Evolutionary conservation across 2,329 filamentous ascomycete genomes (phyloP).

Genomic region (Tolypocladium paradoxum): DNA sequence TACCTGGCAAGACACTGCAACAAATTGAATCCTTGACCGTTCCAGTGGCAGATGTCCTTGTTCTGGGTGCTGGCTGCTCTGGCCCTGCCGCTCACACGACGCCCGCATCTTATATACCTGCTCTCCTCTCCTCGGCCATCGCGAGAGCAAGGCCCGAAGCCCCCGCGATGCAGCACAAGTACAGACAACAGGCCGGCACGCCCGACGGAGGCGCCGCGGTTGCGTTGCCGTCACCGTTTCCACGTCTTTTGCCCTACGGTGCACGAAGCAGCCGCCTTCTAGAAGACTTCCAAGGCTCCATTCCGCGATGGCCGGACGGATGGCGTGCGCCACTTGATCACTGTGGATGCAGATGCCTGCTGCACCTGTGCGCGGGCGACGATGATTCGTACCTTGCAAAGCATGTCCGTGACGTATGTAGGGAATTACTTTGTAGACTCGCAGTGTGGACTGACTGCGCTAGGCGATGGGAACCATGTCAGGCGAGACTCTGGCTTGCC

Average conservation of each 20-base stretch:
- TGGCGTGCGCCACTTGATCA: background rate
- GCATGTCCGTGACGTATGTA: background rate
- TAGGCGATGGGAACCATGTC: too few species aligned
- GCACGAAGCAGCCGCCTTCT: background rate
- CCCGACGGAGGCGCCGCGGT: background rate
- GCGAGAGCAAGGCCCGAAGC: background rate
- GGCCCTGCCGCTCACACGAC: background rate
- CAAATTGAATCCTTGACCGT: too few species aligned
- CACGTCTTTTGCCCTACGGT: background rate
- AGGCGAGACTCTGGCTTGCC: too few species aligned
- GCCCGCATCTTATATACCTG: background rate
- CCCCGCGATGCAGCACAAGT: background rate
- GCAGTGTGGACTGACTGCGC: too few species aligned
- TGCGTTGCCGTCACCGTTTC: background rate
- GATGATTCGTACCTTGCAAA: background rate
- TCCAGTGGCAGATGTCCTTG: too few species aligned
- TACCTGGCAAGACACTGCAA: too few species aligned
- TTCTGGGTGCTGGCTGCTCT: background rate
- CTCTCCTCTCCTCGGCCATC: background rate
- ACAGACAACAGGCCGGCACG: background rate
- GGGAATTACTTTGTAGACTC: background rate
- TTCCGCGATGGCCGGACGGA: background rate
- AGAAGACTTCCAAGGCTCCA: background rate
- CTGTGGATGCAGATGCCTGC: background rate
- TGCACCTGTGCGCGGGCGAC: background rate